Conservation (phyloP, 1,284 basidiomycete species). For the Rhodofomes roseus region DNA sequence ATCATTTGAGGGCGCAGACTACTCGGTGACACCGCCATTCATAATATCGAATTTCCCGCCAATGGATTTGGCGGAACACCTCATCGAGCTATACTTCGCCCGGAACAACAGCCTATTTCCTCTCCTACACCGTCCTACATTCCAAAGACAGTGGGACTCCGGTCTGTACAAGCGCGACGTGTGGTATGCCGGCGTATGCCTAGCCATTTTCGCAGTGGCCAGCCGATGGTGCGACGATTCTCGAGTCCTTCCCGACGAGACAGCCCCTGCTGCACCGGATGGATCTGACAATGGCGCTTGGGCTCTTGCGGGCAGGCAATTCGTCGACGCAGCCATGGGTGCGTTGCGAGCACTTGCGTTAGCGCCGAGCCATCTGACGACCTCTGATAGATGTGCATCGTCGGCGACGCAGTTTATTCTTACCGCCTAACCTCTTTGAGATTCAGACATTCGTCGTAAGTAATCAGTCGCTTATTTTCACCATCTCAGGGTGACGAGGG, state of each 20-base stretch:
- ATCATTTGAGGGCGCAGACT: constrained; percentile 43
- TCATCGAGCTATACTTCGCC: constrained; percentile 49
- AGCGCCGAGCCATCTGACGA: too few species aligned
- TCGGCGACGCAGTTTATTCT: constrained; percentile 20
- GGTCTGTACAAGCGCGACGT: constrained; percentile 38
- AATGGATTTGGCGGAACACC: constrained; percentile 38
- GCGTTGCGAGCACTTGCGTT: neutral
- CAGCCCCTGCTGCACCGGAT: constrained; percentile 26
- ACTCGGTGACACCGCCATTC: constrained; percentile 31
- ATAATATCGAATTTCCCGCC: constrained; percentile 52
- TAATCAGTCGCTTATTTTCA: constrained; percentile 4
- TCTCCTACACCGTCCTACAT: constrained; percentile 47
- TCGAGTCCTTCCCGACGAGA: constrained; percentile 38
- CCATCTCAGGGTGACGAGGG: neutral
- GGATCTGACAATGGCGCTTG: constrained; percentile 26
- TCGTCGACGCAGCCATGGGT: constrained; percentile 20
- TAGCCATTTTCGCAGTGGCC: constrained; percentile 48
- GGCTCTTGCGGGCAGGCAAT: constrained; percentile 23
- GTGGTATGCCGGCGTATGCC: constrained; percentile 46
- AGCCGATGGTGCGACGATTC: constrained; percentile 44
- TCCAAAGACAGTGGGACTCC: constrained; percentile 40
- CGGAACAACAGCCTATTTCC: constrained; percentile 40
- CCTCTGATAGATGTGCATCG: constrained; percentile 17
- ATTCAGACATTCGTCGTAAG: constrained; percentile 29
- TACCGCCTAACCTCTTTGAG: constrained; percentile 28